phyloP scores from a whole-genome alignment of 2,329 filamentous ascomycete species.

The Didymella lethalis region DNA sequence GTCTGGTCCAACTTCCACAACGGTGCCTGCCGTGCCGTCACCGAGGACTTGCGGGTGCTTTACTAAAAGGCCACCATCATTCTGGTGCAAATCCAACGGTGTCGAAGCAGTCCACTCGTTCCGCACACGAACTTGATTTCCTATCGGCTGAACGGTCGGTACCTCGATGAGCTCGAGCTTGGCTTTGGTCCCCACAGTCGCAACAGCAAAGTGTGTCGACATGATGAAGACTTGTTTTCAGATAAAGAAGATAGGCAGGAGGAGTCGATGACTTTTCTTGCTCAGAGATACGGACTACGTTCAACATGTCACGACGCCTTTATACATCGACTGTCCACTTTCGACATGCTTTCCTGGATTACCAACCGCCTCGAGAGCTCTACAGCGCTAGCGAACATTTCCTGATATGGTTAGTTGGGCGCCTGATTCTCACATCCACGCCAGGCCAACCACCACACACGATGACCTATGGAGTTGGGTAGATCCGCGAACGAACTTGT shows the following conservation, averaged over 20 bases:
- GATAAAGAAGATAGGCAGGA: not conserved
- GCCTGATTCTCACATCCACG: not conserved
- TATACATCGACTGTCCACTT: not conserved
- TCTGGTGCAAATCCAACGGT: slow-evolving; percentile 68
- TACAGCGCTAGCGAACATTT: slow-evolving; percentile 13
- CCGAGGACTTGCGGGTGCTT: slow-evolving; percentile 61
- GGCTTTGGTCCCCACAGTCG: slow-evolving; percentile 49
- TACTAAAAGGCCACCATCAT: slow-evolving; percentile 66
- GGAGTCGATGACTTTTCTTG: not conserved
- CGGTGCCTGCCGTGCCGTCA: slow-evolving; percentile 60
- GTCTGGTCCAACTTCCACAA: slow-evolving; percentile 60
- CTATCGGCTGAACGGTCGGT: slow-evolving; percentile 43
- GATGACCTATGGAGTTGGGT: not conserved
- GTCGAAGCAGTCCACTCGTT: slow-evolving; percentile 68
- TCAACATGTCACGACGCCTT: not conserved
- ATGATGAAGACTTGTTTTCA: slow-evolving; percentile 18
- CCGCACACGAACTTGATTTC: slow-evolving; percentile 62
- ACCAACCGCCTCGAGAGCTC: not conserved
- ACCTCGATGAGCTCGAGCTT: slow-evolving; percentile 49
- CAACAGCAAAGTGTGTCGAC: slow-evolving; percentile 52
- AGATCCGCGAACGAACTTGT: not conserved
- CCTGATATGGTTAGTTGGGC: slow-evolving; percentile 8
- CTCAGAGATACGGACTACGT: too few species aligned
- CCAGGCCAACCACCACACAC: not conserved
- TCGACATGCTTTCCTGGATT: not conserved